Percentiles rank a stretch among this genome's conserved stretches.
Evolutionary conservation across 2,329 filamentous ascomycete genomes (phyloP).

Genomic region (Trichoderma lentiforme): DNA sequence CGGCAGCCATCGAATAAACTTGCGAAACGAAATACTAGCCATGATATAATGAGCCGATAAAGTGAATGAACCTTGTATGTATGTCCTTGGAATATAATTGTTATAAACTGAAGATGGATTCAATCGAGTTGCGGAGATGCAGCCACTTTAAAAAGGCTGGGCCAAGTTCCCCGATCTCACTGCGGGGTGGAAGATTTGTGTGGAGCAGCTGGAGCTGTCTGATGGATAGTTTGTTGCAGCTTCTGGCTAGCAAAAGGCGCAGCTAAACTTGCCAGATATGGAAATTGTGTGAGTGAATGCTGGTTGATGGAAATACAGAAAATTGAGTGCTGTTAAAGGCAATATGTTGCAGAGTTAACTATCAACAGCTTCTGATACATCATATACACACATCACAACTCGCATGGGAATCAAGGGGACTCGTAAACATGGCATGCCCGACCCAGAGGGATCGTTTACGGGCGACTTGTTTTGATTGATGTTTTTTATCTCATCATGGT

Average conservation of each 20-base stretch:
- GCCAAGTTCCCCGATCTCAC: not conserved
- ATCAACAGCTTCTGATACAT: too few relatives aligned
- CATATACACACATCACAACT: too few relatives aligned
- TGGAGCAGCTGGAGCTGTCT: not conserved
- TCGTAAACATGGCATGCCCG: not conserved
- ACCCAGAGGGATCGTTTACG: not conserved
- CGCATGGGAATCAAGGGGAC: not conserved
- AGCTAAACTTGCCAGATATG: not conserved
- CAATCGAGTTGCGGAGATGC: not conserved
- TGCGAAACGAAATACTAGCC: constrained; percentile 54
- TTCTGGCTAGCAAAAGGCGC: not conserved
- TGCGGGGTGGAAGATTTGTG: not conserved
- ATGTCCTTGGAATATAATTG: not conserved
- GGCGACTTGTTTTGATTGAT: not conserved
- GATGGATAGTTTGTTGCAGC: not conserved
- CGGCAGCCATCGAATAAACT: constrained; percentile 58
- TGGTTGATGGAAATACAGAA: not conserved
- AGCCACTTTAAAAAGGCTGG: not conserved
- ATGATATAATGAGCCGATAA: constrained; percentile 26
- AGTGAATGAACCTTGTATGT: not conserved
- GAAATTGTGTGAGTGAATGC: not conserved
- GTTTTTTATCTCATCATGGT: not conserved
- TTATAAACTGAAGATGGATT: not conserved
- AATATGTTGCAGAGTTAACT: not conserved
- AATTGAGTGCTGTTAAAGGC: not conserved